These are phyloP conservation scores for Daldinia childiae DNA, from an alignment of 495 filamentous ascomycete species.

Conservation along the genomic window DNA sequence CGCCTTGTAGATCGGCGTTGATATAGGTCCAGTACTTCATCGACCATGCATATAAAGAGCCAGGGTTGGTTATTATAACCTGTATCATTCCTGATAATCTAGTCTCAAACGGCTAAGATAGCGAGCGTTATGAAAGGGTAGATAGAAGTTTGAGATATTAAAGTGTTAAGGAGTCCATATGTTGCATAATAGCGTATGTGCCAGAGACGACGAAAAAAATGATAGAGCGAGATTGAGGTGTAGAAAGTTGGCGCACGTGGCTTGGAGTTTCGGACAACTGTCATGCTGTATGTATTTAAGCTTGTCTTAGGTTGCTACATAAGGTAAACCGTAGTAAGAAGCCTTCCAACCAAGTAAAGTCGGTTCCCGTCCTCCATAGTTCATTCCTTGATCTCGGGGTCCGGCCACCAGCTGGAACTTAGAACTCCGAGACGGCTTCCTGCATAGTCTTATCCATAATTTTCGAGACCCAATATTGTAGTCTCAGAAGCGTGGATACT, in stretches of 20 bases:
- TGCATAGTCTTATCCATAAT: constrained; percentile 40
- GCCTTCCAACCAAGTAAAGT: constrained; percentile 27
- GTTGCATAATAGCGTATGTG: constrained; percentile 17
- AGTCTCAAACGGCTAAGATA: constrained; percentile 12
- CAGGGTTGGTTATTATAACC: neutral
- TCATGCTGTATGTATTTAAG: constrained; percentile 15
- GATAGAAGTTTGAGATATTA: constrained; percentile 20
- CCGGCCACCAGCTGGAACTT: constrained; percentile 32
- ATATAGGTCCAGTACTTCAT: constrained; percentile 13
- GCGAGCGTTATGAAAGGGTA: neutral
- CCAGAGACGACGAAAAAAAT: constrained; percentile 24
- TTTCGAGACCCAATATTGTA: constrained; percentile 40
- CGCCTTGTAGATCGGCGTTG: constrained; percentile 24
- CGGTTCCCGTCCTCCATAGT: constrained; percentile 35
- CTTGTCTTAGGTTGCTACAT: constrained; percentile 6
- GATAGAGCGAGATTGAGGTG: constrained; percentile 9
- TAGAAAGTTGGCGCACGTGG: constrained; percentile 15
- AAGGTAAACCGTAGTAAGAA: neutral
- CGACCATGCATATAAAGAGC: constrained; percentile 6
- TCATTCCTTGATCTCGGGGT: constrained; percentile 34
- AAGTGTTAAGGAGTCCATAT: constrained; percentile 15
- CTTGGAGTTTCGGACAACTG: constrained; percentile 36
- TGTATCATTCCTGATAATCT: constrained; percentile 1
- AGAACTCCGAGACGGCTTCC: constrained; percentile 42
- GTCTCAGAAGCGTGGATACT: constrained; percentile 37